Percentiles rank a stretch among this genome's conserved stretches.
phyloP scores from a whole-genome alignment of 306 rosid species.

The Sicyos baderoa region DNA sequence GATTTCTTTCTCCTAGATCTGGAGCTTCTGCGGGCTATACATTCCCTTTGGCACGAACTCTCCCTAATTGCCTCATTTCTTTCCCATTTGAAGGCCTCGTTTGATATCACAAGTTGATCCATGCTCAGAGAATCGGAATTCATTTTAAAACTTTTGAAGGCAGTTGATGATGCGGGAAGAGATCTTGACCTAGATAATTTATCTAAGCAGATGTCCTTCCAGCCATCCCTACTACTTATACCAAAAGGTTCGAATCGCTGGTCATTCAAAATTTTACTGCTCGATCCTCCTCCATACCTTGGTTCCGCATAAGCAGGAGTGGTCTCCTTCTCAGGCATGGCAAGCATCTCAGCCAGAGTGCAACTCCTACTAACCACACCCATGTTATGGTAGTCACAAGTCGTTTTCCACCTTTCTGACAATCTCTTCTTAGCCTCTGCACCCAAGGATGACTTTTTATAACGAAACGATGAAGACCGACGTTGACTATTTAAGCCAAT shows the following conservation, averaged over 20 bases:
- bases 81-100: conserved; percentile 41
- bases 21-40: conserved; percentile 31
- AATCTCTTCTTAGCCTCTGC: conserved; percentile 92
- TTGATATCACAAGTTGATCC: conserved; percentile 44
- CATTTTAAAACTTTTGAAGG: conserved; percentile 49
- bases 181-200: conserved; percentile 74
- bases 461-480: conserved; percentile 42
- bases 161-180: conserved; percentile 74
- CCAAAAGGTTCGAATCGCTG: conserved; percentile 65
- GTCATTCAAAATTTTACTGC: conserved; percentile 31
- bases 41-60: conserved; percentile 33
- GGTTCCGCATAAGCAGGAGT: conserved; percentile 29
- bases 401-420: conserved; percentile 79
- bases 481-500: conserved; percentile 32
- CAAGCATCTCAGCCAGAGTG: conserved; percentile 96
- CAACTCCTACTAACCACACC: conserved; percentile 51
- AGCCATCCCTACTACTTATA: conserved; percentile 96
- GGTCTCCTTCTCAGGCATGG: conserved; percentile 52
- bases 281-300: conserved; percentile 28
- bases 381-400: conserved; percentile 50
- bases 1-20: conserved; percentile 49
- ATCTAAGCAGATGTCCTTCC: conserved; percentile 58
- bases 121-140: conserved; percentile 36
- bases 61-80: conserved; percentile 34
- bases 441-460: conserved; percentile 60